Evolutionary conservation across 2,329 filamentous ascomycete genomes (phyloP), one percentile per base, ranked within the genome.

Genomic region (Fusarium dlaminii): DNA sequence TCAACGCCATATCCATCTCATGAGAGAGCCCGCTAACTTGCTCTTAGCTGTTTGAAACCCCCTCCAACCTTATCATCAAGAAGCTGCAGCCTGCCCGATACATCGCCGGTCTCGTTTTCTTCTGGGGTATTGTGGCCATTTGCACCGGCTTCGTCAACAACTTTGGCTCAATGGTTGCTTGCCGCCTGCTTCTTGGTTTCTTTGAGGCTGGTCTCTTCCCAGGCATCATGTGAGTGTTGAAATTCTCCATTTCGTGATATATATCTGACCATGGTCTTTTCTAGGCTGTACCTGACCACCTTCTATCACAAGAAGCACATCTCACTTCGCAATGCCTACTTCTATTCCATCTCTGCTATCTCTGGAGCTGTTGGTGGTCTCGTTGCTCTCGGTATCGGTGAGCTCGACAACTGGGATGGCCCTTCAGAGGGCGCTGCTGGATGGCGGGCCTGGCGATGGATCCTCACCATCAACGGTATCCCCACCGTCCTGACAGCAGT

Each of bases 301-400:
- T 92, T 91, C 81, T 92, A 92, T 79, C 89, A 86, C 27, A 90
- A 89, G 71, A 84, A 84, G 14, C 89, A 91, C 74, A 84, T 92
- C 10, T 90, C 89, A 0, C 81, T 92, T 8, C 87, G 91, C 3
- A 88, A 91, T 5, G 89, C 89, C 13, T 91, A 91, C 71, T 84
- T 92, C 5, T 92, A 92, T 77, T 86, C 88, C 15, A 86, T 85
- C 6, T 87, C 90, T 4, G 90, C 91, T 0, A 80, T 91, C 3
- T 89, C 90, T 0, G 91, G 91, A 11, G 90, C 90, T 2, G 90
- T 86, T 57, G 90, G 91, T 29, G 91, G 91, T 1, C 84, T 93
- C 0, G 84, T 93, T 2, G 91, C 91, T 0, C 92, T 90, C 61
- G 90, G 84, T 0, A 91, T 92, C 67, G 89, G 67, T 24, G 67